phyloP scores from a whole-genome alignment of 1,284 basidiomycete genomes.

The Sanghuangporus sanghuang region DNA sequence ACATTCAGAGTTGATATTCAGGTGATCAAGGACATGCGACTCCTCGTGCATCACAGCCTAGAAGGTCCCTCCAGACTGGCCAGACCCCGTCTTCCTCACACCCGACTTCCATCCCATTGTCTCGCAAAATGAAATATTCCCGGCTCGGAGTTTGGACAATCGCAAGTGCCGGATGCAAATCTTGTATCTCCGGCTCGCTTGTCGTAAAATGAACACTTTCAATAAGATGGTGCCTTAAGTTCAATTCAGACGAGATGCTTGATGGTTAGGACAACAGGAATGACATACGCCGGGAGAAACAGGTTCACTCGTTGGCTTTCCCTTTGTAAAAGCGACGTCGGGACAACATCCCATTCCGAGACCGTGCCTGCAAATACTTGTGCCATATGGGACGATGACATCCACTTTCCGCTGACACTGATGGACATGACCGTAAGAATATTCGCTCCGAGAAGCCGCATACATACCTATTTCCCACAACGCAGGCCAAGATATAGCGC shows the following conservation, averaged over 20 bases:
- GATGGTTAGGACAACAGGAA: background rate
- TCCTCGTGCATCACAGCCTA: slow-evolving; percentile 43
- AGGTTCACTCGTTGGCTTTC: slow-evolving; percentile 38
- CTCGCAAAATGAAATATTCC: slow-evolving; percentile 61
- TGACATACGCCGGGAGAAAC: slow-evolving; percentile 55
- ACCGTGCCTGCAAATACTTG: slow-evolving; percentile 55
- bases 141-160: slow-evolving; percentile 59
- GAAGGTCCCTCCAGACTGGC: slow-evolving; percentile 50
- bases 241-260: background rate
- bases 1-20: background rate
- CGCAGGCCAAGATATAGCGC: slow-evolving; percentile 59
- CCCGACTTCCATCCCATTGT: slow-evolving; percentile 72
- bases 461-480: slow-evolving; percentile 58
- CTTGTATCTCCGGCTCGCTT: slow-evolving; percentile 24
- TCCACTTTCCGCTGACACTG: slow-evolving; percentile 64
- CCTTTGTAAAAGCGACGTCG: slow-evolving; percentile 18
- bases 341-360: slow-evolving; percentile 10
- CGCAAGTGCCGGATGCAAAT: slow-evolving; percentile 59
- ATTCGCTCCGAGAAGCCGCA: background rate
- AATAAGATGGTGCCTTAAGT: slow-evolving; percentile 61
- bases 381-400: slow-evolving; percentile 57
- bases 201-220: slow-evolving; percentile 65
- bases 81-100: slow-evolving; percentile 69
- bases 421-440: background rate
- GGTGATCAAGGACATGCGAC: background rate